A percentile compares a stretch with the other conserved stretches of the same genome.
Evolutionary conservation across 176 grass and related monocot species (phyloP).

Genomic region (Hordeum vulgare): MorexV3_pseudomolecules_assembly NC_058522.1:578590445-578590944

Average conservation of each 20-base stretch:
- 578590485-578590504: constrained; percentile 89
- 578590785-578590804: background rate
- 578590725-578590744: background rate
- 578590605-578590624: constrained; percentile 1
- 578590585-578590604: background rate
- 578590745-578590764: background rate
- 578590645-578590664: background rate
- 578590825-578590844: too few species aligned
- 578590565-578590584: background rate
- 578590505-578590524: constrained; percentile 75
- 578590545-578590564: background rate
- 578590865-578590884: too few species aligned
- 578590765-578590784: background rate
- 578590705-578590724: background rate
- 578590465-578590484: constrained; percentile 98
- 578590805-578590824: background rate
- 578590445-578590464: constrained; percentile 24
- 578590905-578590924: too few species aligned
- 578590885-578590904: too few species aligned
- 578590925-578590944: too few species aligned
- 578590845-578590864: too few species aligned
- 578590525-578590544: constrained; percentile 45
- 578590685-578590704: background rate
- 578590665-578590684: background rate
- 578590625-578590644: background rate